Evolutionary conservation across 768 basidiomycete genomes (phyloP).

Genomic region (Auriculariales sp.): DNA sequence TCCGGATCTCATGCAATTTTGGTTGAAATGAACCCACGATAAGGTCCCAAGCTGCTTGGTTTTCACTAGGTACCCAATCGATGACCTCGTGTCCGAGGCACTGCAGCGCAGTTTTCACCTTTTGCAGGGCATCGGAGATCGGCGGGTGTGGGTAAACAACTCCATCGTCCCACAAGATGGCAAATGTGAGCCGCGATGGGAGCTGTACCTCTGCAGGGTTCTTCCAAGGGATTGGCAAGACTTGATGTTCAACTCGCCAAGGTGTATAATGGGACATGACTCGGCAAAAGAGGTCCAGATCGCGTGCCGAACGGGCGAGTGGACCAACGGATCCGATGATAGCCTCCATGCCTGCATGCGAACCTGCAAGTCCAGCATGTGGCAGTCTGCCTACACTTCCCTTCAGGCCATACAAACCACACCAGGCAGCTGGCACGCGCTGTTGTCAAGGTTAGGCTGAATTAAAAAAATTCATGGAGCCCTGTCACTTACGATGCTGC

Average conservation of each 20-base stretch:
- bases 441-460: conserved; percentile 7
- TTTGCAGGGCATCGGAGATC: conserved; percentile 25
- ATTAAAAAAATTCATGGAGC: too few relatives aligned
- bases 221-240: conserved; percentile 36
- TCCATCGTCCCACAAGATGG: conserved; percentile 35
- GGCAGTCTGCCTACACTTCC: conserved; percentile 20
- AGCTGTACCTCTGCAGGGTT: conserved; percentile 19
- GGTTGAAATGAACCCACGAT: conserved; percentile 21
- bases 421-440: conserved; percentile 25
- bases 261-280: conserved; percentile 32
- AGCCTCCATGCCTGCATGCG: conserved; percentile 36
- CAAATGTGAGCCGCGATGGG: conserved; percentile 28
- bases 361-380: conserved; percentile 16
- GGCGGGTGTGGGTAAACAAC: conserved; percentile 37
- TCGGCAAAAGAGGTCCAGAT: conserved; percentile 32
- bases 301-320: conserved; percentile 31
- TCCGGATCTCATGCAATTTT: conserved; percentile 4
- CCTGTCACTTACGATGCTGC: conserved; percentile 23
- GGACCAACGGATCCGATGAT: conserved; percentile 37
- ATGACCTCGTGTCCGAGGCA: conserved; percentile 39
- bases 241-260: conserved; percentile 31
- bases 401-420: conserved; percentile 29
- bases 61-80: conserved; percentile 29
- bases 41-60: conserved; percentile 30
- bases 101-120: conserved; percentile 23